phyloP scores from a whole-genome alignment of 345 rosid species.

The Fremontodendron californicum region DNA sequence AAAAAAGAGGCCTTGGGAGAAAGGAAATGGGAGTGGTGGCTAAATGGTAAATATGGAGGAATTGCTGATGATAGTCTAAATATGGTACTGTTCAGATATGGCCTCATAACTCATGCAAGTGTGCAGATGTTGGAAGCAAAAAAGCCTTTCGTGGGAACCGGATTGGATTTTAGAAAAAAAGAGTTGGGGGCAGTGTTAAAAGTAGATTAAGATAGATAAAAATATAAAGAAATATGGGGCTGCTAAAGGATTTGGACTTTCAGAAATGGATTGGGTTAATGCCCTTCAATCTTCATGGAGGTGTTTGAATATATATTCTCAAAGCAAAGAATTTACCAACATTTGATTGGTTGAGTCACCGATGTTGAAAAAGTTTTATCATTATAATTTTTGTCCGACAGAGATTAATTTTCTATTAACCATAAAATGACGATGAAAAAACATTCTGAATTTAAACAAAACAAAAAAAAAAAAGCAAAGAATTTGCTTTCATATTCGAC shows the following conservation, averaged over 20 bases:
- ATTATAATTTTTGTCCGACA: too few species aligned
- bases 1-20: slow-evolving; percentile 15
- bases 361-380: too few species aligned
- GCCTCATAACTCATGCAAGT: slow-evolving; percentile 12
- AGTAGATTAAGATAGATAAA: background rate
- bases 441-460: too few species aligned
- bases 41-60: slow-evolving; percentile 44
- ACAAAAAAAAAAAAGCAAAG: too few species aligned
- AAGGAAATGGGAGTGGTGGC: slow-evolving; percentile 34
- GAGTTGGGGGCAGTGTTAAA: background rate
- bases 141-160: background rate
- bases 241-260: background rate
- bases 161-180: background rate
- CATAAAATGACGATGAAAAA: too few species aligned
- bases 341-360: too few species aligned
- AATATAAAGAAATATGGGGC: background rate
- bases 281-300: background rate
- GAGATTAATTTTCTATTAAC: too few species aligned
- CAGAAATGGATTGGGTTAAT: background rate
- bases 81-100: slow-evolving; percentile 12
- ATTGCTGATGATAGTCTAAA: slow-evolving; percentile 9
- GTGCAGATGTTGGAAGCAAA: background rate
- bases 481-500: background rate
- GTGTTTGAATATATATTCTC: background rate
- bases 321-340: too few species aligned